These are phyloP conservation scores for Coffea eugenioides DNA, from an alignment of 257 asterid species.

Conservation along the genomic window DNA sequence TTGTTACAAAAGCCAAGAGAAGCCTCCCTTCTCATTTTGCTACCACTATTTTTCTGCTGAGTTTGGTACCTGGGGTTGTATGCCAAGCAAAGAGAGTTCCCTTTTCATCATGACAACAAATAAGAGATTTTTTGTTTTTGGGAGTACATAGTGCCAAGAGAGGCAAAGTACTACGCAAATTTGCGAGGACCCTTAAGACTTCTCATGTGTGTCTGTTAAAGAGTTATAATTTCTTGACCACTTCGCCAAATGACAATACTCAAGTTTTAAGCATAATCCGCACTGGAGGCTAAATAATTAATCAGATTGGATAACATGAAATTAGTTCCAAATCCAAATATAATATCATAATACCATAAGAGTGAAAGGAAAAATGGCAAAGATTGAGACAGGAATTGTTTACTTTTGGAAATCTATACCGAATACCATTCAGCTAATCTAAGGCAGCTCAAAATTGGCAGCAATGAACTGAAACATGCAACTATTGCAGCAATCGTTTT, in stretches of 20 bases:
- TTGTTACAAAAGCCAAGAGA: constrained; percentile 60
- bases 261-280: constrained; percentile 9
- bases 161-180: neutral
- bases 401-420: neutral
- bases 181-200: neutral
- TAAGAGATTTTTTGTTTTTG: neutral
- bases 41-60: constrained; percentile 6
- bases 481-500: neutral
- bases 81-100: neutral
- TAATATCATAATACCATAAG: neutral
- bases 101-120: neutral
- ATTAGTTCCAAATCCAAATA: constrained; percentile 1
- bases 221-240: constrained; percentile 19
- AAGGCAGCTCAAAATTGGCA: neutral
- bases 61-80: constrained; percentile 22
- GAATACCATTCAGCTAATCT: neutral
- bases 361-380: neutral
- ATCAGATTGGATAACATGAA: constrained; percentile 6
- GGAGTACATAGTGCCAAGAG: neutral
- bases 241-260: constrained; percentile 18
- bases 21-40: constrained; percentile 8
- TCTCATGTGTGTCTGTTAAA: neutral
- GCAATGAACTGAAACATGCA: neutral
- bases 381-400: neutral
- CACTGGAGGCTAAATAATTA: neutral